Evolutionary conservation across 1,284 basidiomycete species (phyloP).

Genomic region (Ceratobasidium sp.): DNA sequence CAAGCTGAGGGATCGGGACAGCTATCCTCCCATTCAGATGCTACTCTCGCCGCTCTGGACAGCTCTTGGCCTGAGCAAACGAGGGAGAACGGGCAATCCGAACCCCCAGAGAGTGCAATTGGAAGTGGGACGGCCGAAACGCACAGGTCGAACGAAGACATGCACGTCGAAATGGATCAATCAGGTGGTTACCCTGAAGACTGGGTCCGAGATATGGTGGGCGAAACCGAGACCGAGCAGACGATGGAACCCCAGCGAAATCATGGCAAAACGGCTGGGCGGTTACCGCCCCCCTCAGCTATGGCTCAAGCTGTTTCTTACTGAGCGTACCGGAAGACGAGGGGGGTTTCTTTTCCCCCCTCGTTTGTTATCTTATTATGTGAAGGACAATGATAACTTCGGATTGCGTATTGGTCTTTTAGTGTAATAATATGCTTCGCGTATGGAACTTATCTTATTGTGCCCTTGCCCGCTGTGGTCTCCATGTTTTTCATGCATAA

Average conservation of each 20-base stretch:
- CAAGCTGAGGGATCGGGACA: slow-evolving; percentile 11
- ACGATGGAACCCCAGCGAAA: neutral
- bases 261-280: too few species aligned
- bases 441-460: slow-evolving; percentile 15
- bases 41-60: neutral
- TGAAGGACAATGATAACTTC: neutral
- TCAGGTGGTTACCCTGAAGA: slow-evolving; percentile 25
- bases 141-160: neutral
- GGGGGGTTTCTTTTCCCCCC: neutral
- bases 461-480: too few species aligned
- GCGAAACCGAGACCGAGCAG: slow-evolving; percentile 16
- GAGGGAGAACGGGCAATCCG: neutral
- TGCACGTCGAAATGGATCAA: too few species aligned
- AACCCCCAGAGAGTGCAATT: neutral
- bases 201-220: slow-evolving; percentile 37
- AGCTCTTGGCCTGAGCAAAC: slow-evolving; percentile 1
- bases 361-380: slow-evolving; percentile 17
- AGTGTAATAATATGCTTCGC: neutral
- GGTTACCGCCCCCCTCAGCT: too few species aligned
- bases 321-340: neutral
- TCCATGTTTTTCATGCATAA: neutral
- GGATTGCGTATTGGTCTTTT: neutral
- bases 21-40: neutral
- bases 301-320: neutral
- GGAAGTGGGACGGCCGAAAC: neutral